These are phyloP conservation scores for Mycena metata DNA, from an alignment of 768 basidiomycete species.

Conservation along the genomic window DNA sequence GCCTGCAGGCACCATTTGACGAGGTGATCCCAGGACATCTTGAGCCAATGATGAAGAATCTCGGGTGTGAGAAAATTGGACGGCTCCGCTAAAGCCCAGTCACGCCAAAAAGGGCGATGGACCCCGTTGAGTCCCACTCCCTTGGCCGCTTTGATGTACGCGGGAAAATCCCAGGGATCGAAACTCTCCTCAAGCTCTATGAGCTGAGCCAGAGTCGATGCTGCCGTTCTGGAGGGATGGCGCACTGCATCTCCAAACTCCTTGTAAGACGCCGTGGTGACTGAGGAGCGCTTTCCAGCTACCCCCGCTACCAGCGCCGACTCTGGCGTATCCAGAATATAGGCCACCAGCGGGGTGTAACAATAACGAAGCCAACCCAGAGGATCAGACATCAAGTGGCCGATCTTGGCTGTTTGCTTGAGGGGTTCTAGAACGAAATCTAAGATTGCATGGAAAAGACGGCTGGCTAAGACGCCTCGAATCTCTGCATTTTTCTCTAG, in stretches of 20 bases:
- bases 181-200: too few relatives aligned
- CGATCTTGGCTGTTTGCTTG: slow-evolving; percentile 35
- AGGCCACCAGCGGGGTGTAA: slow-evolving; percentile 34
- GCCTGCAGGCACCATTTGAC: slow-evolving; percentile 41
- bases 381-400: slow-evolving; percentile 40
- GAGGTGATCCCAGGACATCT: slow-evolving; percentile 44
- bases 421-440: slow-evolving; percentile 37
- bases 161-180: too few relatives aligned
- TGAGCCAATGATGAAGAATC: slow-evolving; percentile 46
- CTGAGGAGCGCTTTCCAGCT: not conserved
- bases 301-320: not conserved
- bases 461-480: too few relatives aligned
- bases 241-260: not conserved
- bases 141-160: too few relatives aligned
- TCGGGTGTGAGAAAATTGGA: slow-evolving; percentile 44
- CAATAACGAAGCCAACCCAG: slow-evolving; percentile 34
- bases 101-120: slow-evolving; percentile 41
- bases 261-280: not conserved
- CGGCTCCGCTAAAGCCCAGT: slow-evolving; percentile 42
- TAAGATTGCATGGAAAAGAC: slow-evolving; percentile 37
- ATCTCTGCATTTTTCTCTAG: slow-evolving; percentile 24
- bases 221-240: not conserved
- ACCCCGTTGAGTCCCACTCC: slow-evolving; percentile 24
- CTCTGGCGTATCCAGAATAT: not conserved
- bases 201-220: too few relatives aligned